Evolutionary conservation across 495 filamentous ascomycete genomes (phyloP).

Genomic region (Clohesyomyces aquaticus): DNA sequence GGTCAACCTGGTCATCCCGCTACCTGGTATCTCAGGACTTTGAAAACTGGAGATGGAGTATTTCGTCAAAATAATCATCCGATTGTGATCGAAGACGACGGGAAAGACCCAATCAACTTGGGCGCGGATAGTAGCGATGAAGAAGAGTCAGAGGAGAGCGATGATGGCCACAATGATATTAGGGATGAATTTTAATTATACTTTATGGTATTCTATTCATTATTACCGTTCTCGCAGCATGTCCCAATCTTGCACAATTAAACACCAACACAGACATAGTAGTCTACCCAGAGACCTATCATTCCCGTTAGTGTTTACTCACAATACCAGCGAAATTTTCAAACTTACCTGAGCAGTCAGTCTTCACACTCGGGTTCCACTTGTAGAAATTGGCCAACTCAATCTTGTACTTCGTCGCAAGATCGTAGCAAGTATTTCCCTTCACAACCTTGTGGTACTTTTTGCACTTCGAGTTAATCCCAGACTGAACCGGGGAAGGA

Average conservation of each 20-base stretch:
- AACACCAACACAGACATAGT: conserved; percentile 3
- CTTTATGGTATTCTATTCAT: neutral
- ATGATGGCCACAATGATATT: neutral
- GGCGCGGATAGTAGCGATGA: neutral
- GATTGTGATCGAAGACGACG: conserved; percentile 4
- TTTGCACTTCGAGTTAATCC: conserved; percentile 1
- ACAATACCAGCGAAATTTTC: neutral
- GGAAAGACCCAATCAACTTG: conserved; percentile 10
- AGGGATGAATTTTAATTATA: neutral
- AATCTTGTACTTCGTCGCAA: neutral
- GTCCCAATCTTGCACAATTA: neutral
- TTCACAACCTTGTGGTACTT: neutral
- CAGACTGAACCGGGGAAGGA: conserved; percentile 3
- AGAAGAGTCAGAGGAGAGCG: conserved; percentile 2
- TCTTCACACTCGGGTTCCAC: conserved; percentile 11
- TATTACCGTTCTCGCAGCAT: neutral
- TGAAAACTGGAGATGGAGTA: conserved; percentile 7
- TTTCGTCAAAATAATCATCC: conserved; percentile 3
- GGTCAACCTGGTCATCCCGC: conserved; percentile 7
- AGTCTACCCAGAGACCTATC: neutral
- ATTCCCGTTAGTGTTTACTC: neutral
- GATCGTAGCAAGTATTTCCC: conserved; percentile 1
- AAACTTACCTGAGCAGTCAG: conserved; percentile 5
- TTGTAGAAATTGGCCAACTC: neutral
- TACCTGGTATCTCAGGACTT: conserved; percentile 6